A percentile compares a stretch with the other conserved stretches of the same genome.
Conservation (phyloP, 164 flowering plant genomes). For the Cinnamomum chago region DNA sequence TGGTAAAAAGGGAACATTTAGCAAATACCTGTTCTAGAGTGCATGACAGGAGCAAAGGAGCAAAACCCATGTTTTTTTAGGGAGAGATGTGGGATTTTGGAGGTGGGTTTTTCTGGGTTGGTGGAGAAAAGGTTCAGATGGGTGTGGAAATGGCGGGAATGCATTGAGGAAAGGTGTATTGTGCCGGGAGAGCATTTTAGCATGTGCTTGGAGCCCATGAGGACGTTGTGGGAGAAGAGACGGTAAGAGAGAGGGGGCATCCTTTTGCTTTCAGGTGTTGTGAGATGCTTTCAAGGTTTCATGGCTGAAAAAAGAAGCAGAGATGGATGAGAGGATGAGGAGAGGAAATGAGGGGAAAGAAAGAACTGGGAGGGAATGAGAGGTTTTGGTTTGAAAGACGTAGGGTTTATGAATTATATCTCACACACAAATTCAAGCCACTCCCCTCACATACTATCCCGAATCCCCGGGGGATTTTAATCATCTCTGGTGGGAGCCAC, state of each 20-base stretch:
- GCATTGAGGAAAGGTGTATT: not conserved
- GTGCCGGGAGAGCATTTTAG: slow-evolving; percentile 1
- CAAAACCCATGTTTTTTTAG: slow-evolving; percentile 1
- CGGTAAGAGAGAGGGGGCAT: slow-evolving; percentile 8
- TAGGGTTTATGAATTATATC: not conserved
- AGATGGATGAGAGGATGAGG: not conserved
- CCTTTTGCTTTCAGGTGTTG: not conserved
- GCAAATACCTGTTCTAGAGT: not conserved
- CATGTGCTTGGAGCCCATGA: slow-evolving; percentile 7
- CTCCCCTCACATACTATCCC: not conserved
- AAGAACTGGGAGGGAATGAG: not conserved
- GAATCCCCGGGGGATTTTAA: not conserved
- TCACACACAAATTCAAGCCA: too few species aligned
- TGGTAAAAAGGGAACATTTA: not conserved
- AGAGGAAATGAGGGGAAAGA: not conserved
- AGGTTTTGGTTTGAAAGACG: not conserved
- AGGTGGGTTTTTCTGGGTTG: not conserved
- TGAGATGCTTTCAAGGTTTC: slow-evolving; percentile 3
- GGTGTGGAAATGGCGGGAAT: slow-evolving; percentile 1
- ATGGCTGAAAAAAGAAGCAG: not conserved
- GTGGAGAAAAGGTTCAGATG: not conserved
- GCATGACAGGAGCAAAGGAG: slow-evolving; percentile 4
- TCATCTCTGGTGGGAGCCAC: not conserved
- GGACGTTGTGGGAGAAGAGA: slow-evolving; percentile 1
- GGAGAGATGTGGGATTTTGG: not conserved